Evolutionary conservation across 2,329 filamentous ascomycete genomes (phyloP), one percentile per base, ranked within the genome.

Genomic region (Cercospora sesami): DNA sequence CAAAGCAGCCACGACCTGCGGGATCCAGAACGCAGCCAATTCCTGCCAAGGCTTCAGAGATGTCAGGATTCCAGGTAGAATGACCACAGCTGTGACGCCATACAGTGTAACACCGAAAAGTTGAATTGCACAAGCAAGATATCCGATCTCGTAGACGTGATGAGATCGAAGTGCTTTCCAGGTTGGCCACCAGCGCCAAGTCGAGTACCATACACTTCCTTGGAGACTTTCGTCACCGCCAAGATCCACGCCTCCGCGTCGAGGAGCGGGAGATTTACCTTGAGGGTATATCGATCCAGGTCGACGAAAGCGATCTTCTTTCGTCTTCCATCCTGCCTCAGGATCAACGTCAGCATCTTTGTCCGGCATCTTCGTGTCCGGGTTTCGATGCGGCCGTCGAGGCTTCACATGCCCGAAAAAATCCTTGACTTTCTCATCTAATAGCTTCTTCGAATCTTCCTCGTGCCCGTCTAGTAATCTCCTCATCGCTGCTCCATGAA

Each of bases 141-240:
- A 78, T n/a, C 75, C 75, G 21, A 78, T 75, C 14, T 77, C 74
- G 65, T 73, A 72, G 59, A 73, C 65, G 30, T 77, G 74, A 42
- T 76, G 71, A 2, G 68, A 71, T 7, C 70, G 58, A 14, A 77
- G 67, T 6, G 71, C 71, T 12, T 73, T 58, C 74, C 75, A 75
- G 14, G 64, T 67, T 7, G 70, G 70, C 66, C 64, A 70, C 68
- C 70, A 72, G 5, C 70, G 63, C 66, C 66, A 72, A 4, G 66
- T 67, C 5, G 53, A 42, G 18, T 72, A 70, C 45, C 53, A 58
- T 2, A 58, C 53, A 7, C 36, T 61, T 21, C 66, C 63, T 12
- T 42, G 21, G 2, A 67, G 53, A 23, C 26, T 31, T 60, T 68
- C 61, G 21, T 70, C 70, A 14, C 66, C 64, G 8, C 70, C 68